phyloP scores from a whole-genome alignment of 179 eudicot genomes.

The Gypsophila paniculata region DNA sequence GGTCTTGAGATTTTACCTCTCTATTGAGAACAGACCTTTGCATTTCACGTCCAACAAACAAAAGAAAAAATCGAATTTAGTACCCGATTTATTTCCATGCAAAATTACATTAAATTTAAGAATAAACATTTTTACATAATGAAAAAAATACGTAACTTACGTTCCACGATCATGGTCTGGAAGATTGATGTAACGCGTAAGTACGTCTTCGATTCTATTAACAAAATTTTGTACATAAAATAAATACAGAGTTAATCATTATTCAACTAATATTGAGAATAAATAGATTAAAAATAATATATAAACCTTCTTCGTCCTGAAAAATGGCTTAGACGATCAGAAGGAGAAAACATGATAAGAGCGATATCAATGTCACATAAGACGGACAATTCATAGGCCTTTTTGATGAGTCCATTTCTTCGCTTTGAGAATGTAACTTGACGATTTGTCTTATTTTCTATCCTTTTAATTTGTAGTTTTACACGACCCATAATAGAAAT shows the following conservation, averaged over 20 bases:
- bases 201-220: conserved; percentile 67
- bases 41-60: background rate
- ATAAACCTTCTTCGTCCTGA: conserved; percentile 61
- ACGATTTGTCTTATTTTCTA: conserved; percentile 61
- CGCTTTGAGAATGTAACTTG: conserved; percentile 83
- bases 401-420: conserved; percentile 79
- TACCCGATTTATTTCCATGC: background rate
- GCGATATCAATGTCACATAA: conserved; percentile 76
- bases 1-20: conserved; percentile 33
- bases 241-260: background rate
- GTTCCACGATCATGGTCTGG: conserved; percentile 62
- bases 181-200: conserved; percentile 51
- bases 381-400: conserved; percentile 72
- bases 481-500: conserved; percentile 53
- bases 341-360: conserved; percentile 78
- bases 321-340: conserved; percentile 64
- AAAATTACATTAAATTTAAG: background rate
- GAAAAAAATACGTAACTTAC: conserved; percentile 25
- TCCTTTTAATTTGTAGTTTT: conserved; percentile 66
- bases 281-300: background rate
- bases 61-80: background rate
- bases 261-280: background rate
- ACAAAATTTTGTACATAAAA: background rate
- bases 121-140: too few relatives aligned
- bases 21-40: conserved; percentile 43